phyloP scores from a whole-genome alignment of 164 flowering plant genomes.

The Macadamia tetraphylla region DNA sequence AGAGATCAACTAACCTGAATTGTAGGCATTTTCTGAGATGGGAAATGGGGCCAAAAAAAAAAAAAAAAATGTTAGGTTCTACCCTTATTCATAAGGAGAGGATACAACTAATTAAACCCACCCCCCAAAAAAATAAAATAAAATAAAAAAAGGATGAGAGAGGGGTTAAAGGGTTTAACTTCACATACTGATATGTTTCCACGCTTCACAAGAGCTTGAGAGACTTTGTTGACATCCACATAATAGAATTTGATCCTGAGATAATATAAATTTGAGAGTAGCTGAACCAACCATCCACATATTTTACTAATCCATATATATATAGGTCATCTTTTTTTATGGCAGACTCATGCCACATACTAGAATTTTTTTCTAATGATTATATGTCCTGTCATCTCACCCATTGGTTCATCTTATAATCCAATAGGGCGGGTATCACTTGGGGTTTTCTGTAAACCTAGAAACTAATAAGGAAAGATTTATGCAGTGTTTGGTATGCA shows the following conservation, averaged over 20 bases:
- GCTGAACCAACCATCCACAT: too few species aligned
- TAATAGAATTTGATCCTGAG: slow-evolving; percentile 61
- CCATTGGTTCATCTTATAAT: too few species aligned
- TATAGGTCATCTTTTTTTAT: too few species aligned
- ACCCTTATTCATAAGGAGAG: background rate
- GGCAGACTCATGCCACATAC: too few species aligned
- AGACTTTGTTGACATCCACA: slow-evolving; percentile 92
- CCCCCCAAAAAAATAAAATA: background rate
- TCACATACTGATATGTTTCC: slow-evolving; percentile 78
- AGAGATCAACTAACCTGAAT: slow-evolving; percentile 55
- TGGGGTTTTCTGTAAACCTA: too few species aligned
- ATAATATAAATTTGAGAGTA: background rate
- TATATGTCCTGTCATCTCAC: too few species aligned
- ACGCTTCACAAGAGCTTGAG: slow-evolving; percentile 84
- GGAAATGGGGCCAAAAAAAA: background rate
- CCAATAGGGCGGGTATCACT: too few species aligned
- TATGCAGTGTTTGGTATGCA: too few species aligned
- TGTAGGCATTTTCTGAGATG: slow-evolving; percentile 90
- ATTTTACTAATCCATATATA: too few species aligned
- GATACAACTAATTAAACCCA: too few species aligned
- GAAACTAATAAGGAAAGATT: too few species aligned
- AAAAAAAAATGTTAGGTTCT: background rate
- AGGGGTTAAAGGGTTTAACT: background rate
- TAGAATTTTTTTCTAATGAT: too few species aligned
- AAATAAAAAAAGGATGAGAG: background rate